Evolutionary conservation across 768 basidiomycete species (phyloP), one percentile per base, ranked within the genome.

Genomic region (Mrakia blollopis): DNA sequence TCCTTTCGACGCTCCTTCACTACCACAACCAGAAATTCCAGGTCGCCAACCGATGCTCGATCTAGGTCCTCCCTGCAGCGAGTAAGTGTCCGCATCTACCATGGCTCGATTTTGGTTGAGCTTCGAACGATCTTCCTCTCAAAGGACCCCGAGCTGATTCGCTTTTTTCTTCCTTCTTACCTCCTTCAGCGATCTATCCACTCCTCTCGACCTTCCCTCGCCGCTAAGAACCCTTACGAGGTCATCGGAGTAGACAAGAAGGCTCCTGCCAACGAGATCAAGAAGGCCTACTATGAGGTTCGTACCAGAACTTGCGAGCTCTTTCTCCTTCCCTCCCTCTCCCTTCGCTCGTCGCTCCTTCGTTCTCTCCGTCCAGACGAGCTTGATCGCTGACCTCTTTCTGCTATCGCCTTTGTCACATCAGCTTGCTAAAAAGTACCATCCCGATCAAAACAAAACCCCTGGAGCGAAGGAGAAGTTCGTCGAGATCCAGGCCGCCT

Each of bases 391-490:
- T 76, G 28, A 60, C 57, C 54, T 11, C 35, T 37, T 14, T 6
- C 39, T 32, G 4, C 32, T 57, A 6, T 73, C 39, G 14, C 44
- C 6, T 50, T 44, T 21, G 4, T 39, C 21, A 61, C 32, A 47
- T n/a, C 82, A 97, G 96, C 91, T 99, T 79, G 97, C 97, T 25
- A 92, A 96, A 78, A 96, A 98, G 86, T 97, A 91, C 82, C 97
- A 99, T 84, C 97, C 97, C 0, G 97, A 99, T 82, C 94, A 94
- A 18, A 98, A 94, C 84, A 91, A 93, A 60, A 82, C 82, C 68
- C 91, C 93, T 81, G 87, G 86, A 67, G 93, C 96, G 0, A 90
- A 93, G 80, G 92, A 92, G 79, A 93, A 92, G 83, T 99, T 99
- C 83, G 87, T 95, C 25, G 96, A 99, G 84, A 98, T 98, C 76